These are phyloP conservation scores for Phytophthora syringae DNA, from an alignment of 352 stramenopile species.

Conservation along the genomic window DNA sequence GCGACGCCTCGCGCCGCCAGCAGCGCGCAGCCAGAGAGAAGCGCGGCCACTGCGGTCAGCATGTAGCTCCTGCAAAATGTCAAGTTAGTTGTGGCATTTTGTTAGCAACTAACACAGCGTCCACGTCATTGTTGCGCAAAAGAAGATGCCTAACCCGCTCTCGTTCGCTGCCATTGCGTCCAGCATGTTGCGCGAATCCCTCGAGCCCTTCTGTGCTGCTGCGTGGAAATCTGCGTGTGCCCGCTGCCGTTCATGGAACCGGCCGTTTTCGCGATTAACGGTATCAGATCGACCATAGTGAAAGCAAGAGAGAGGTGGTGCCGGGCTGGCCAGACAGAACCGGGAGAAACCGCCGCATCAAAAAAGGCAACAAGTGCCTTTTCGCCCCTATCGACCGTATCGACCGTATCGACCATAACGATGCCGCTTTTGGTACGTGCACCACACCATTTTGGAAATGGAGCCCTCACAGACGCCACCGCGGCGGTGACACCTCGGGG, in stretches of 20 bases:
- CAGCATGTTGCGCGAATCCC: slow-evolving; percentile 16
- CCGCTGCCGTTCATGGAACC: neutral
- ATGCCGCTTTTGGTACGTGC: no score
- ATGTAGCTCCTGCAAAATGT: slow-evolving; percentile 26
- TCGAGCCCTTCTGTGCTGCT: slow-evolving; percentile 7
- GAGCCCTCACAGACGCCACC: no score
- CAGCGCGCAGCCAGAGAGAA: slow-evolving; percentile 43
- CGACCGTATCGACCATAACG: no score
- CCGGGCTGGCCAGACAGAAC: no score
- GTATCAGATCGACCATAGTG: slow-evolving; percentile 26
- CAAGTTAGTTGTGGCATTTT: slow-evolving; percentile 18
- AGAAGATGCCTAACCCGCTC: neutral
- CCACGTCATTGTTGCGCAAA: slow-evolving; percentile 27
- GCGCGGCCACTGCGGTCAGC: slow-evolving; percentile 28
- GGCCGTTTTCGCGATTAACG: slow-evolving; percentile 1
- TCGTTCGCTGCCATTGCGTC: slow-evolving; percentile 26
- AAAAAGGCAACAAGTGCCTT: no score
- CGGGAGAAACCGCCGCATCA: no score
- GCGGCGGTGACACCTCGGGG: no score
- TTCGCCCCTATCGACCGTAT: no score
- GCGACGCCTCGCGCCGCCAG: slow-evolving; percentile 29
- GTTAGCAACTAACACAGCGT: slow-evolving; percentile 4
- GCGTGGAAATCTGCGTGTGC: slow-evolving; percentile 1
- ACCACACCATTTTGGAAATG: no score
- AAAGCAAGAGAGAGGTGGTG: slow-evolving; percentile 18